Evolutionary conservation across 108 stramenopile genomes (phyloP), one percentile per base, ranked within the genome.

Genomic region (Discostella stelligeroides): DNA sequence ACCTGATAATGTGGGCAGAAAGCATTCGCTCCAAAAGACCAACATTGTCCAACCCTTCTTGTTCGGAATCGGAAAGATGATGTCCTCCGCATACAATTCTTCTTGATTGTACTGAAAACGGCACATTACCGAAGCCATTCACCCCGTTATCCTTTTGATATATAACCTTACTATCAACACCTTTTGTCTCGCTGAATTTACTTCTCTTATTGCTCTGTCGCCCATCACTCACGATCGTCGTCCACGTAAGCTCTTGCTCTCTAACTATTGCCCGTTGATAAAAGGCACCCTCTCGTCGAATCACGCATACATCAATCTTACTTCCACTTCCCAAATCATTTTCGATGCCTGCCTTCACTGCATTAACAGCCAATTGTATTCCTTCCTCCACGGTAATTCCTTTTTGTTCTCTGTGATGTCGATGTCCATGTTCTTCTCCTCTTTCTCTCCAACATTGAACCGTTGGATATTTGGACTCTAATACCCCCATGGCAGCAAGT

Each of bases 61-160:
- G 48, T 49, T 49, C 17, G 5, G 48, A 18, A 18, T 49, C 12
- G 1, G 6, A 23, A 1, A 23, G 21, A 10, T 4, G 24, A n/a
- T 45, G 48, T 18, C 80, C 65, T 21, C 42, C 51, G 40, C 81
- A 25, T 28, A 84, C 66, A 3, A 84, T 57, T 62, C 68, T 72
- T 43, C 58, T 71, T 14, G 85, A 79, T 43, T 81, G 73, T 2
- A 89, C 59, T 4, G 79, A 66, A 74, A 89, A 90, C 21, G 92
- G 90, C 12, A 82, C 49, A 65, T 88, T 94, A 0, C 92, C 92
- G 81, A 94, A 94, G 21, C 92, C 92, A 76, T 90, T 88, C 13
- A 86, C 90, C 7, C 73, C 84, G 21, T 55, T 58, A 40, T n/a
- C 37, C 9, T 37, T 20, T 27, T 29, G 54, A 28, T 1, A 55